phyloP scores from a whole-genome alignment of 768 basidiomycete genomes.

The Boletus reticuloceps region DNA sequence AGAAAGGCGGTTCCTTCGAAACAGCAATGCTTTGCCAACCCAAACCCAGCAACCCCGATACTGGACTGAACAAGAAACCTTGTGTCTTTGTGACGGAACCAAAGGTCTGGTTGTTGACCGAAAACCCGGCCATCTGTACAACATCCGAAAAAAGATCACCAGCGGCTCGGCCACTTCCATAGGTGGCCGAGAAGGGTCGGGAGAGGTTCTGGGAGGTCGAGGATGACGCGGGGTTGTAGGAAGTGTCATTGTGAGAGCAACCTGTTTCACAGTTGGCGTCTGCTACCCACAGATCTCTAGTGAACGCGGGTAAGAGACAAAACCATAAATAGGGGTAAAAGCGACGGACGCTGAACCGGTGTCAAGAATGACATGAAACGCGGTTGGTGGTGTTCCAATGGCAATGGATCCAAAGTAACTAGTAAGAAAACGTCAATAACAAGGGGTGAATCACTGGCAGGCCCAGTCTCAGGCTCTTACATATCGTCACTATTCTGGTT shows the following conservation, averaged over 20 bases:
- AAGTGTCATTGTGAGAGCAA: constrained; percentile 44
- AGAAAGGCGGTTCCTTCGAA: constrained; percentile 74
- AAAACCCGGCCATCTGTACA: constrained; percentile 89
- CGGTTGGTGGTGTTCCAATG: constrained; percentile 77
- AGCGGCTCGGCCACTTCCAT: constrained; percentile 76
- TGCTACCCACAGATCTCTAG: constrained; percentile 84
- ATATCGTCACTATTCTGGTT: constrained; percentile 68
- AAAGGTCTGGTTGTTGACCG: constrained; percentile 74
- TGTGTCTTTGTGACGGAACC: constrained; percentile 38
- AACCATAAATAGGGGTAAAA: neutral
- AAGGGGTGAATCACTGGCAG: constrained; percentile 19
- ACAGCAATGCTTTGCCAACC: constrained; percentile 74
- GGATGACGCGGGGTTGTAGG: constrained; percentile 52
- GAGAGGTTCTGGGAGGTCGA: constrained; percentile 58
- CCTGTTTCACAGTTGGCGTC: constrained; percentile 45
- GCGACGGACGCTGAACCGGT: constrained; percentile 73
- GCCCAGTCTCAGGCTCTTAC: constrained; percentile 36
- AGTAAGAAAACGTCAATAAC: constrained; percentile 2
- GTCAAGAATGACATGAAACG: constrained; percentile 86
- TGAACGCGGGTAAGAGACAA: neutral
- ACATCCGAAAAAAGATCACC: constrained; percentile 72
- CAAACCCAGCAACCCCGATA: constrained; percentile 88
- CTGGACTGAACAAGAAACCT: constrained; percentile 61
- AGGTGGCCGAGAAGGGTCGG: constrained; percentile 63
- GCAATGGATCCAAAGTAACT: constrained; percentile 76